Conservation (phyloP, 495 filamentous ascomycete genomes). For the Penicillium bialowiezense region DNA sequence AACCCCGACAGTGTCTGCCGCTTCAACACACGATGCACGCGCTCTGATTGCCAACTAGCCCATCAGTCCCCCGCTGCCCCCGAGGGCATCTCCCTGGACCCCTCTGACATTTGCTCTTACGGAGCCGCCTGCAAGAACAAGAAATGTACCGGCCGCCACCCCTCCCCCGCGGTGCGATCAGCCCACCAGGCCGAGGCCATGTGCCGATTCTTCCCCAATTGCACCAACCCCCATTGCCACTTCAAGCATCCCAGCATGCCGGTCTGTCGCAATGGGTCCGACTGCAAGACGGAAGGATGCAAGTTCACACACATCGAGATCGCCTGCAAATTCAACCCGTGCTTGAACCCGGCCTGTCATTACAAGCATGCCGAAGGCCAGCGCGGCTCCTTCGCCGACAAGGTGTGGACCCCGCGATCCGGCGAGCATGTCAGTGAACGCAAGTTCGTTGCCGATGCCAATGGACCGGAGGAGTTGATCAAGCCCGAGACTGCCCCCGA, state of each 20-base stretch:
- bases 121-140: constrained; percentile 91
- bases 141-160: constrained; percentile 90
- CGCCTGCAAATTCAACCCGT: constrained; percentile 88
- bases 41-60: constrained; percentile 85
- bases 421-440: constrained; percentile 78
- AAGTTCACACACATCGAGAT: constrained; percentile 83
- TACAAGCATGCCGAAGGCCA: constrained; percentile 95
- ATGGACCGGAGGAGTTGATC: constrained; percentile 70
- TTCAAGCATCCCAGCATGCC: constrained; percentile 82
- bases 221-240: constrained; percentile 78
- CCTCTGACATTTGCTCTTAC: constrained; percentile 76
- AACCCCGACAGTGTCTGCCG: constrained; percentile 60
- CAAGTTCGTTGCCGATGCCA: constrained; percentile 79
- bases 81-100: constrained; percentile 74
- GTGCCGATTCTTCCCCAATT: constrained; percentile 95
- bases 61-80: constrained; percentile 93
- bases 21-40: constrained; percentile 83
- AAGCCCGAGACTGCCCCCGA: constrained; percentile 53
- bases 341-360: constrained; percentile 75
- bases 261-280: constrained; percentile 88
- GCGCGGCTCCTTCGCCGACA: constrained; percentile 72
- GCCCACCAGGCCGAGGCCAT: constrained; percentile 78
- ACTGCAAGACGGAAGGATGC: constrained; percentile 80
- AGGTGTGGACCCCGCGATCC: constrained; percentile 78
- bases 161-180: constrained; percentile 78